Evolutionary conservation across 257 asterid species (phyloP).

Genomic region (Solanum paucissectum): DNA sequence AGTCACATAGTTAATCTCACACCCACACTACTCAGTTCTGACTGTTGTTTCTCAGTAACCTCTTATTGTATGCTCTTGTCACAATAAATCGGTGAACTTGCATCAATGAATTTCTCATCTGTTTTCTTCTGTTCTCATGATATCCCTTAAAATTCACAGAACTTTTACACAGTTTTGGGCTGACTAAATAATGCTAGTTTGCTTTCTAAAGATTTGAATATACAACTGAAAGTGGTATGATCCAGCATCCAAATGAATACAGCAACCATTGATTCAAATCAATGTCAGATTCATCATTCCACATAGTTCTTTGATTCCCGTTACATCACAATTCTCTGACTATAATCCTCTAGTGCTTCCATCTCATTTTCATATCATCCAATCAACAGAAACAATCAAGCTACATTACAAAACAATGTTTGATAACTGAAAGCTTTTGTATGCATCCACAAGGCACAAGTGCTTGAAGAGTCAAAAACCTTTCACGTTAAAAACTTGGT

Average conservation of each 20-base stretch:
- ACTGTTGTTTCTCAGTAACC: not conserved
- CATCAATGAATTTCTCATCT: not conserved
- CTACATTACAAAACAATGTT: not conserved
- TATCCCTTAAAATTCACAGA: not conserved
- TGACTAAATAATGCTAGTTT: not conserved
- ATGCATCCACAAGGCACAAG: not conserved
- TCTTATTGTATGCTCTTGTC: not conserved
- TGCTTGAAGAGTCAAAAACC: not conserved
- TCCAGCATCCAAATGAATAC: not conserved
- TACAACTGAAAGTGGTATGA: not conserved
- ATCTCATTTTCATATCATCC: not conserved
- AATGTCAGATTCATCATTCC: not conserved
- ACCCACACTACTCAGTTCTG: not conserved
- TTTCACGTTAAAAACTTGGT: not conserved
- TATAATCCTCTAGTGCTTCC: not conserved
- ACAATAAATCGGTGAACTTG: not conserved
- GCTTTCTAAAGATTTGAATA: not conserved
- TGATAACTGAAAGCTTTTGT: not conserved
- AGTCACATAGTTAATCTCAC: not conserved
- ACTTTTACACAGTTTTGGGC: not conserved
- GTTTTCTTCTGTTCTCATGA: not conserved
- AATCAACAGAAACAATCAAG: not conserved
- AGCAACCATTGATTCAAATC: not conserved
- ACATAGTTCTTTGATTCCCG: not conserved
- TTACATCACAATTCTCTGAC: not conserved